These are phyloP conservation scores for Coffea canephora DNA, from an alignment of 257 asterid genomes.

Conservation along the genomic window DNA sequence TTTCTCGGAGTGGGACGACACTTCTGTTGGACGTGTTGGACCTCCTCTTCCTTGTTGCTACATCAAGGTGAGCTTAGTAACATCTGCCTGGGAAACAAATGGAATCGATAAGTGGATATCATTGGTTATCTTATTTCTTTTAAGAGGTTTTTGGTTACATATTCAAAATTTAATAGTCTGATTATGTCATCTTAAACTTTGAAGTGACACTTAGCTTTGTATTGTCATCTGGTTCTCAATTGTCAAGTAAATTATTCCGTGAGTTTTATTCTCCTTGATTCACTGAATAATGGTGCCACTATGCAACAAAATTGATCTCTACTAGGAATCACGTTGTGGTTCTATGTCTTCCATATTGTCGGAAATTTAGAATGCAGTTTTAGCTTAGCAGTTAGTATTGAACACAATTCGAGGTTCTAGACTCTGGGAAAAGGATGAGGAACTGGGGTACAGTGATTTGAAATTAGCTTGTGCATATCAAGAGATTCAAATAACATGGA, in stretches of 20 bases:
- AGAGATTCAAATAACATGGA: background rate
- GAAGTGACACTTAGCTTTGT: too few relatives aligned
- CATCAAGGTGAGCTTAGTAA: constrained; percentile 57
- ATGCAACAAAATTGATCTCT: background rate
- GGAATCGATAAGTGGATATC: background rate
- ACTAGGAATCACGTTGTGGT: background rate
- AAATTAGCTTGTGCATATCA: background rate
- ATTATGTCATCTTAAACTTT: too few relatives aligned
- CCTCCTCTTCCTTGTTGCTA: constrained; percentile 94
- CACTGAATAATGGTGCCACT: background rate
- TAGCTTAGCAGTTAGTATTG: background rate
- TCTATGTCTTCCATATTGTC: background rate
- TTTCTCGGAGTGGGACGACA: constrained; percentile 82
- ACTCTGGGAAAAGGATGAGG: background rate
- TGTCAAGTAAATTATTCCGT: background rate
- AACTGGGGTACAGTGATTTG: background rate
- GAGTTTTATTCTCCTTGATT: background rate
- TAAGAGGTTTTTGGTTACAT: background rate
- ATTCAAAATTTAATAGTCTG: too few relatives aligned
- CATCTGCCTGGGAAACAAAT: background rate
- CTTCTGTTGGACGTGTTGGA: constrained; percentile 89
- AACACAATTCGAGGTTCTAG: background rate
- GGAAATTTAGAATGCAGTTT: background rate
- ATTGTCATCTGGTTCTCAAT: too few relatives aligned
- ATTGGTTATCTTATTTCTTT: background rate